Base-by-base conservation (phyloP, 108 stramenopile genomes). In the Cyclotella sp. region DNA sequence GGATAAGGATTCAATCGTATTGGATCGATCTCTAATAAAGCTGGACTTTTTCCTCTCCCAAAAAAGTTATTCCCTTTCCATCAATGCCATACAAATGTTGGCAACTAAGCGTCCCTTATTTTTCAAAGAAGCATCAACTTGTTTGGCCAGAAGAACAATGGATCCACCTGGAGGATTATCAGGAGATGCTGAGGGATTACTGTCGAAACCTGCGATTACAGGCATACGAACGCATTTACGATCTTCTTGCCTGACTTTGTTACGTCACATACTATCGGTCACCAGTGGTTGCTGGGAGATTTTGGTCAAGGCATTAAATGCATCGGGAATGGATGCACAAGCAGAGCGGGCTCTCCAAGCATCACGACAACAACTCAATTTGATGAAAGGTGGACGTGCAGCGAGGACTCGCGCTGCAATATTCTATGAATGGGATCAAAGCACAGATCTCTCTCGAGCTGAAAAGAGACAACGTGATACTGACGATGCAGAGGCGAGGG, bases 351-450 rank as follows among this genome's bases (percentile, higher is more conserved):
- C 95, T 22, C 82, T 91, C 18, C 60, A 77, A 21, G 92, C 92
- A 82, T 93, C 95, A 44, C 78, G 86, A 68, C 90, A 92, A 65
- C 86, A 90, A 28, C 81, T 78, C n/a, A 73, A 82, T 30, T 79
- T 96, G 41, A 89, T 90, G 78, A 92, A 89, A n/a, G 95, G 91
- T 40, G 90, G 92, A 77, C 90, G 95, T 73, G 91, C 90, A 18
- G 92, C 91, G 21, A 89, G 95, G 71, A 89, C 91, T 29, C 85
- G 90, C 30, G 95, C 95, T 42, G 89, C 88, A 61, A 86, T 92
- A 40, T 90, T 88, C 59, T 96, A 96, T 63, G 88, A 91, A 65
- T 96, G 95, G 95, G 95, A 96, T 47, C 81, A 82, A 19, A 86
- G 79, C 70, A 81, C 80, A 0, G 87, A 82, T 40, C 79, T 84